Evolutionary conservation across 1,139 yeast genomes (phyloP).

Genomic region (Geotrichum histeridarum): DNA sequence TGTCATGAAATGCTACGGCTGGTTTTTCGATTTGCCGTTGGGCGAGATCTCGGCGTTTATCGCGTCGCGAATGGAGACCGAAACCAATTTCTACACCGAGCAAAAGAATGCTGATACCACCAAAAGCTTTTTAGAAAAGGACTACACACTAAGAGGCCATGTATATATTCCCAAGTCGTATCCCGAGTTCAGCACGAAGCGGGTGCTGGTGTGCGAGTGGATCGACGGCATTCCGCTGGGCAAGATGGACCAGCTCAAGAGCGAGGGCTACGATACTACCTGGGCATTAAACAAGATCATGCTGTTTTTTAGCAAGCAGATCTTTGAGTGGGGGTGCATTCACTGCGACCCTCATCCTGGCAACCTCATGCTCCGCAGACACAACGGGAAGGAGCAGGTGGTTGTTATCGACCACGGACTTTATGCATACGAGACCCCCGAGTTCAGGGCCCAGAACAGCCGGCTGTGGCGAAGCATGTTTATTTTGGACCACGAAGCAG

Average conservation of each 20-base stretch:
- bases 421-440: constrained; percentile 50
- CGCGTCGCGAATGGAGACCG: constrained; percentile 53
- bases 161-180: constrained; percentile 54
- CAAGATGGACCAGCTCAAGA: constrained; percentile 43
- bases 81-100: constrained; percentile 59
- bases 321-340: constrained; percentile 68
- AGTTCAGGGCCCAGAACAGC: constrained; percentile 54
- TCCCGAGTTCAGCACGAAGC: constrained; percentile 44
- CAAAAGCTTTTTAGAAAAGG: constrained; percentile 35
- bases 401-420: constrained; percentile 75
- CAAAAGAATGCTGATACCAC: constrained; percentile 46
- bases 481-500: constrained; percentile 47
- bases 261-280: constrained; percentile 42
- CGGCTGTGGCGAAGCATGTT: constrained; percentile 61
- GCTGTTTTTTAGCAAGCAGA: constrained; percentile 58
- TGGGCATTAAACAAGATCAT: constrained; percentile 51
- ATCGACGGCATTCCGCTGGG: constrained; percentile 61
- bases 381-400: constrained; percentile 46
- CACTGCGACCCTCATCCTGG: constrained; percentile 88
- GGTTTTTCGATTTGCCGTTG: constrained; percentile 60
- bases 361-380: constrained; percentile 53
- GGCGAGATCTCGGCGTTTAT: constrained; percentile 54
- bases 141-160: constrained; percentile 34
- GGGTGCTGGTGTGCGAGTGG: constrained; percentile 68
- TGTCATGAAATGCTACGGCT: constrained; percentile 51